A percentile compares a stretch with the other conserved stretches of the same genome.
These are phyloP conservation scores for Calonectria leucothoes DNA, from an alignment of 2,329 filamentous ascomycete genomes.

Conservation along the genomic window DNA sequence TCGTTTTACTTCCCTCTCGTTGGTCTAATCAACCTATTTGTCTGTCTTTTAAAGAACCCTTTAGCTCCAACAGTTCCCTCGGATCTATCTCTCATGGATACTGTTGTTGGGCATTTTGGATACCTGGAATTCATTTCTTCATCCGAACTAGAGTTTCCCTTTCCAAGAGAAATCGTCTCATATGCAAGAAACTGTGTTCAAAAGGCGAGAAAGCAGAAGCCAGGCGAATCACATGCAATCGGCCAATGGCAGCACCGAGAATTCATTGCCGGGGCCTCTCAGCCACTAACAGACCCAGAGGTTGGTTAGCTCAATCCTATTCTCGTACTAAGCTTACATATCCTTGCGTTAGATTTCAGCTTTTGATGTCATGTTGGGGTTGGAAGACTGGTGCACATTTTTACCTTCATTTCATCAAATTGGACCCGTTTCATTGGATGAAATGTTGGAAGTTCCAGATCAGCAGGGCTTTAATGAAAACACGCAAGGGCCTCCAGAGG, in stretches of 20 bases:
- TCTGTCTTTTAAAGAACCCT: constrained; percentile 12
- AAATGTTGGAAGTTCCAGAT: neutral
- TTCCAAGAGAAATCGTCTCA: constrained; percentile 6
- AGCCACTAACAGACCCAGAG: neutral
- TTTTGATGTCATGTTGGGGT: neutral
- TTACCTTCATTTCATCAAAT: constrained; percentile 4
- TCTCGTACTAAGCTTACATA: neutral
- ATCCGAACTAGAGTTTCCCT: constrained; percentile 3
- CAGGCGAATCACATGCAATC: neutral
- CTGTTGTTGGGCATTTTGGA: constrained; percentile 7
- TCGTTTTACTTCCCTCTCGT: constrained; percentile 12
- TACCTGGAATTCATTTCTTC: constrained; percentile 15
- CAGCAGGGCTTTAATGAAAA: neutral
- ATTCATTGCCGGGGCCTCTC: neutral
- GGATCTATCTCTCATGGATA: constrained; percentile 12
- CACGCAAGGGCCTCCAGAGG: neutral
- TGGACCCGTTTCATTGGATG: neutral
- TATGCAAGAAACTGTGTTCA: constrained; percentile 5
- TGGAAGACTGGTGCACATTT: constrained; percentile 19
- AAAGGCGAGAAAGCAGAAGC: neutral
- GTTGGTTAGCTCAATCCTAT: neutral
- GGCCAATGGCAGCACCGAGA: neutral
- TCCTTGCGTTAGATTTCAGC: neutral
- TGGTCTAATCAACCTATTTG: constrained; percentile 8
- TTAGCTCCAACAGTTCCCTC: neutral